A percentile compares a stretch with the other conserved stretches of the same genome.
phyloP scores from a whole-genome alignment of 176 grass and related monocot genomes.

The Oryza australiensis region DNA sequence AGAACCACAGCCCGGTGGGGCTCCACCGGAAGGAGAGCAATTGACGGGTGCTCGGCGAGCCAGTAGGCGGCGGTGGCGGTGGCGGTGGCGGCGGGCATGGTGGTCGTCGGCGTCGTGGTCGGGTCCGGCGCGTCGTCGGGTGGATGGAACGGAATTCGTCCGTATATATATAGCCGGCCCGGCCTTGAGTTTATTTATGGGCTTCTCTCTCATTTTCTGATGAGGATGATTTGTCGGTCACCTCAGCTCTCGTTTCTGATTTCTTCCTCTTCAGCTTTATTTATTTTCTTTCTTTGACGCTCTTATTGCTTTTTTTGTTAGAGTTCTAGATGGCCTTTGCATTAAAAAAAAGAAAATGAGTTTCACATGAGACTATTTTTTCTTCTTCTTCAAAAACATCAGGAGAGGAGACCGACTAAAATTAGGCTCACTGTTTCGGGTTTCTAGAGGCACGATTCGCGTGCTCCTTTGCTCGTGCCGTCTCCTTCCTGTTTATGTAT shows the following conservation, averaged over 20 bases:
- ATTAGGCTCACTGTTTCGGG: background rate
- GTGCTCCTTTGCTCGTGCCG: background rate
- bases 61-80: constrained; percentile 45
- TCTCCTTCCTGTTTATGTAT: background rate
- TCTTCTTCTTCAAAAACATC: background rate
- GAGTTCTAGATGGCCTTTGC: background rate
- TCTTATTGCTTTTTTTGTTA: too few relatives aligned
- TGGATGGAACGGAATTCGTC: constrained; percentile 8
- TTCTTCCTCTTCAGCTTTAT: background rate
- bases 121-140: background rate
- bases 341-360: background rate
- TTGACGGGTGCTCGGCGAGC: constrained; percentile 89
- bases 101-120: background rate
- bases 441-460: background rate
- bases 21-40: constrained; percentile 93
- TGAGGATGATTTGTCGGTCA: background rate
- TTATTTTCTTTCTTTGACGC: background rate
- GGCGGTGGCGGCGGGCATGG: background rate
- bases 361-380: background rate
- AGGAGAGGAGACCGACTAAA: background rate
- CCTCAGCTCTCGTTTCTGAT: background rate
- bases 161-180: constrained; percentile 17
- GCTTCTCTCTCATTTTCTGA: background rate
- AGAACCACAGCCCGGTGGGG: constrained; percentile 54
- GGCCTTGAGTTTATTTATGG: background rate